A percentile compares a stretch with the other conserved stretches of the same genome.
Conservation (phyloP, 768 basidiomycete species). For the Boletus rex-veris region DNA sequence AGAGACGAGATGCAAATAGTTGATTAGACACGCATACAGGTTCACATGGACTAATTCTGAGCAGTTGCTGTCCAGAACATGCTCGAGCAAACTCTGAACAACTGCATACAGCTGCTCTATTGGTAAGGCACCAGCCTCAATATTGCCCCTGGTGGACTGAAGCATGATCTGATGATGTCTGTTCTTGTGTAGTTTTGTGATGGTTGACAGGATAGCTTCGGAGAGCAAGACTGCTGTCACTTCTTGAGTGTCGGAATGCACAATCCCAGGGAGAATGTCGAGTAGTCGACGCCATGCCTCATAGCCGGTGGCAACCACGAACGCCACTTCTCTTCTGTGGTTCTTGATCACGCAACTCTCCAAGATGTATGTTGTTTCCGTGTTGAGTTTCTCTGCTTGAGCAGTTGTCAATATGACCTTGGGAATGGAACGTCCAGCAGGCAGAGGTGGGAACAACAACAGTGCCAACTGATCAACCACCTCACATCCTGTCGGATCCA, state of each 20-base stretch:
- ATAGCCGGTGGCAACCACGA: slow-evolving; percentile 67
- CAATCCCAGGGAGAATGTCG: slow-evolving; percentile 77
- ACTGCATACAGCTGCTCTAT: slow-evolving; percentile 75
- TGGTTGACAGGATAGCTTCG: slow-evolving; percentile 74
- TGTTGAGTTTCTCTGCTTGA: slow-evolving; percentile 62
- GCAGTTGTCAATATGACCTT: slow-evolving; percentile 59
- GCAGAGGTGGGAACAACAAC: slow-evolving; percentile 56
- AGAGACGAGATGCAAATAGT: slow-evolving; percentile 74
- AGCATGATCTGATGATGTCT: slow-evolving; percentile 65
- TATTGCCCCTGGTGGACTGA: slow-evolving; percentile 61
- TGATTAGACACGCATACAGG: slow-evolving; percentile 87
- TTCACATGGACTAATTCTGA: slow-evolving; percentile 90
- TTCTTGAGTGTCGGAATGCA: slow-evolving; percentile 61
- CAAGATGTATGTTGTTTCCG: slow-evolving; percentile 73
- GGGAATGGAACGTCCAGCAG: slow-evolving; percentile 58
- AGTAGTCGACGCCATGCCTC: slow-evolving; percentile 83
- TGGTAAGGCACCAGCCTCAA: slow-evolving; percentile 67
- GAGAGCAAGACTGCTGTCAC: slow-evolving; percentile 79
- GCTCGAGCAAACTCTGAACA: slow-evolving; percentile 70
- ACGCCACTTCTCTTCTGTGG: slow-evolving; percentile 74
- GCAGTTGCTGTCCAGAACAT: slow-evolving; percentile 70
- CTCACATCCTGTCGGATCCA: slow-evolving; percentile 72
- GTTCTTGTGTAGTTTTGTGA: slow-evolving; percentile 88
- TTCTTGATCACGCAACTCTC: slow-evolving; percentile 87
- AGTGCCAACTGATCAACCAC: slow-evolving; percentile 75